Evolutionary conservation across 331 rosid genomes (phyloP).

Genomic region (Quercus lobata): DNA sequence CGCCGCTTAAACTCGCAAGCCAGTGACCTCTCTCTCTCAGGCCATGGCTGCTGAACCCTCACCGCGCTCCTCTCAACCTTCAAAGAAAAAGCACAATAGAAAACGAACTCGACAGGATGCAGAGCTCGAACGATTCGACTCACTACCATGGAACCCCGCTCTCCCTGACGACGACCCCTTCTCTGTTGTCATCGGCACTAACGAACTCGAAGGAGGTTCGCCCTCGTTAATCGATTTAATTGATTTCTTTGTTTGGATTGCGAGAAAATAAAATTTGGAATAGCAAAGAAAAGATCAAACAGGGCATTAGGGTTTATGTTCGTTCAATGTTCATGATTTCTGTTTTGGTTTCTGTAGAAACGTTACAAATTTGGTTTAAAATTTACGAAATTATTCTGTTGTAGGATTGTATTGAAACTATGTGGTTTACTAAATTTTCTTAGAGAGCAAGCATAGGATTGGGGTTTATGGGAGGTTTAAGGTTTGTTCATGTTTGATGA

Average conservation of each 20-base stretch:
- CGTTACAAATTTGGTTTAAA: not conserved
- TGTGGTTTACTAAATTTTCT: not conserved
- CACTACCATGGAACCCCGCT: slow-evolving; percentile 42
- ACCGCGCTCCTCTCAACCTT: not conserved
- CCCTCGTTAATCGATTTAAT: not conserved
- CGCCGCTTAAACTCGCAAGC: not conserved
- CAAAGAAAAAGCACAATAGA: slow-evolving; percentile 25
- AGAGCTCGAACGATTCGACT: slow-evolving; percentile 34
- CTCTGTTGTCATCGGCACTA: slow-evolving; percentile 54
- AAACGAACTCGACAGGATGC: slow-evolving; percentile 22
- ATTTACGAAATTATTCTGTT: not conserved
- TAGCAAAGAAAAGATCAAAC: not conserved
- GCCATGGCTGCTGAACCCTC: slow-evolving; percentile 25
- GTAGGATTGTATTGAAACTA: not conserved
- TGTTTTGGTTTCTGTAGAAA: not conserved
- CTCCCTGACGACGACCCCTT: slow-evolving; percentile 45
- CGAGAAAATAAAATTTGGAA: too few relatives aligned
- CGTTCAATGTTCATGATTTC: not conserved
- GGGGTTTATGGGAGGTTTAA: not conserved
- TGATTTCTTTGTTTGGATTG: not conserved
- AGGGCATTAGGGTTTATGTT: not conserved
- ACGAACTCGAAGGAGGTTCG: slow-evolving; percentile 89
- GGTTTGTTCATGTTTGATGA: not conserved
- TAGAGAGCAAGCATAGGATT: not conserved
- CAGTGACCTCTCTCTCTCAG: not conserved